phyloP scores from a whole-genome alignment of 1,284 basidiomycete genomes.

The Mycena sp. region DNA sequence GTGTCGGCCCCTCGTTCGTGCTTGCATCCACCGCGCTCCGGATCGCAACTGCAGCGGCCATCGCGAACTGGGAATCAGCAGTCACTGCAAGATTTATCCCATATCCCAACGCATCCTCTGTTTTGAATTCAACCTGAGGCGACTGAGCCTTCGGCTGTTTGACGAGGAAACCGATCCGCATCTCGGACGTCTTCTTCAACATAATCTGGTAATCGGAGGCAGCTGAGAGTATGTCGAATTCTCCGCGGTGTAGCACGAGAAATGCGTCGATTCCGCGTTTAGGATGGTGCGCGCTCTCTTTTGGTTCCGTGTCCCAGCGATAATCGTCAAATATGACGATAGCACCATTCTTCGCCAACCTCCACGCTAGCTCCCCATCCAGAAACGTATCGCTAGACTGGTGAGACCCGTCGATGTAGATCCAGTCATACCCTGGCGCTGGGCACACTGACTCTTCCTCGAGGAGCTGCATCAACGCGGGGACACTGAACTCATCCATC shows the following conservation, averaged over 20 bases:
- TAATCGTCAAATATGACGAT: slow-evolving; percentile 70
- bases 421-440: slow-evolving; percentile 62
- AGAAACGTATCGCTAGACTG: slow-evolving; percentile 67
- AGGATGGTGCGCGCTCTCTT: slow-evolving; percentile 61
- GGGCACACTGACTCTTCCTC: slow-evolving; percentile 51
- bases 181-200: slow-evolving; percentile 57
- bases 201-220: slow-evolving; percentile 59
- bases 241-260: slow-evolving; percentile 56
- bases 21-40: slow-evolving; percentile 51
- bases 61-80: slow-evolving; percentile 55
- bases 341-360: slow-evolving; percentile 58
- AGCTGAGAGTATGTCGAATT: slow-evolving; percentile 54
- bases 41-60: slow-evolving; percentile 59
- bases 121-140: neutral
- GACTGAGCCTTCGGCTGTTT: slow-evolving; percentile 32
- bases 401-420: slow-evolving; percentile 69
- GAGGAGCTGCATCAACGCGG: slow-evolving; percentile 58
- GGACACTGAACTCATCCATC: slow-evolving; percentile 62
- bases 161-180: slow-evolving; percentile 64
- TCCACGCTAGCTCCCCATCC: slow-evolving; percentile 67
- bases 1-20: slow-evolving; percentile 31
- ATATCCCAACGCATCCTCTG: slow-evolving; percentile 47
- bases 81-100: slow-evolving; percentile 59
- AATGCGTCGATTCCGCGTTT: slow-evolving; percentile 66
- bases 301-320: slow-evolving; percentile 58